Evolutionary conservation across 2,329 filamentous ascomycete species (phyloP), one percentile per base, ranked within the genome.

Genomic region (Fusarium sp.): DNA sequence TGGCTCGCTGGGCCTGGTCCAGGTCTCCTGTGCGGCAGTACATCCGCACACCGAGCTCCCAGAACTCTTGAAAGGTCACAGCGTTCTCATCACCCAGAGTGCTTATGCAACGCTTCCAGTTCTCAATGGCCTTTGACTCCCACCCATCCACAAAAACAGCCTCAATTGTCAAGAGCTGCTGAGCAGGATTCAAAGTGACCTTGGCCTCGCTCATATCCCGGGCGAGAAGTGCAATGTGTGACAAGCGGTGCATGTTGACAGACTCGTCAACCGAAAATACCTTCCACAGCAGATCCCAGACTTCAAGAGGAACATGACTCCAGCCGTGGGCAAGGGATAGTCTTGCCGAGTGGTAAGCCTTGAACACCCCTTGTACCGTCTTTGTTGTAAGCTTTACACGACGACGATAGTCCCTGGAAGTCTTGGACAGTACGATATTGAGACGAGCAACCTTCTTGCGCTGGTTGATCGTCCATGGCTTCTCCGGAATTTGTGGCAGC

Each of bases 271-370:
- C 82, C 2, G 88, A 86, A 42, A 90, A 80, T 3, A 86, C 77
- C 28, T 83, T 80, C 91, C 91, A 95, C 10, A 95, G 76, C 3
- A 88, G 75, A n/a, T 85, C 78, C 87, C 91, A 91, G 6, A 87
- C 83, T 17, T 85, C 82, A 11, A 81, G 73, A 1, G 90, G 86
- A n/a, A 94, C 83, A 28, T 82, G 81, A 34, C 81, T 75, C 78
- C 88, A 84, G 11, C 79, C 75, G 20, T 77, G 77, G 2, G 81
- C 76, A 40, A 89, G 76, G 8, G 77, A 73, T 15, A 77, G 75
- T 12, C 84, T 78, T 4, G 83, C 82, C 0, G 78, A 76, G 45
- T 81, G 80, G 70, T 88, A 88, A 12, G 78, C 77, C 62, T 81
- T 83, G 81, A 86, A 88, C 6, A 81, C 76, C 2, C 76, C 74